These are phyloP conservation scores for Tuber melanosporum DNA, from an alignment of 495 filamentous ascomycete genomes.

Conservation along the genomic window DNA sequence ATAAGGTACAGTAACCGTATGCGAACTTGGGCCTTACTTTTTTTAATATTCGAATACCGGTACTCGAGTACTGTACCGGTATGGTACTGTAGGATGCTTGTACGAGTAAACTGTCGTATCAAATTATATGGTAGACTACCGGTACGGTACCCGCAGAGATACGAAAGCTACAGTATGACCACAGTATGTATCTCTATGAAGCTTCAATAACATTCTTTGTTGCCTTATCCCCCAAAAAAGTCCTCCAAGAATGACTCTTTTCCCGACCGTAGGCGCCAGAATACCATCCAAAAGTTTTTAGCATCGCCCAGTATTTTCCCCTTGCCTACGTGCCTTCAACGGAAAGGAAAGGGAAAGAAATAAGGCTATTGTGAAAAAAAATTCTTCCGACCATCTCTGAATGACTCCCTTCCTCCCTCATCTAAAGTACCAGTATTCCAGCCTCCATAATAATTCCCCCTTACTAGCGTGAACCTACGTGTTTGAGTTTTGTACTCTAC, in stretches of 20 bases:
- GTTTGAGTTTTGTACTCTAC: background rate
- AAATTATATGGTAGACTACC: background rate
- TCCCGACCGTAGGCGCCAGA: slow-evolving; percentile 3
- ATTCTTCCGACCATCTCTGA: background rate
- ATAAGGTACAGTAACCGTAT: background rate
- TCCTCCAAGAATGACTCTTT: slow-evolving; percentile 4
- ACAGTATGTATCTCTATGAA: background rate
- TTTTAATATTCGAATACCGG: no score
- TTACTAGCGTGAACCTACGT: background rate
- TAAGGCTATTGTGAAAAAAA: background rate
- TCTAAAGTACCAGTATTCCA: background rate
- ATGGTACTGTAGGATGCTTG: no score
- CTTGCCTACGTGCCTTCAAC: background rate
- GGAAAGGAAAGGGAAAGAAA: background rate
- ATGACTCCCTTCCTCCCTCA: background rate
- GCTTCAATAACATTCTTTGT: background rate
- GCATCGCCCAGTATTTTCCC: slow-evolving; percentile 1
- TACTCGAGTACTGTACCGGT: no score
- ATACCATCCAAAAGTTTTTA: background rate
- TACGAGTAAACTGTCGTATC: background rate
- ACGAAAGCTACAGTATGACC: background rate
- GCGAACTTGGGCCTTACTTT: background rate
- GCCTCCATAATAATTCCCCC: background rate
- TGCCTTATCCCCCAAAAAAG: background rate
- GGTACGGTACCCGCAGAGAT: background rate